Evolutionary conservation across 2,329 filamentous ascomycete species (phyloP).

Genomic region (Xylaria multiplex): DNA sequence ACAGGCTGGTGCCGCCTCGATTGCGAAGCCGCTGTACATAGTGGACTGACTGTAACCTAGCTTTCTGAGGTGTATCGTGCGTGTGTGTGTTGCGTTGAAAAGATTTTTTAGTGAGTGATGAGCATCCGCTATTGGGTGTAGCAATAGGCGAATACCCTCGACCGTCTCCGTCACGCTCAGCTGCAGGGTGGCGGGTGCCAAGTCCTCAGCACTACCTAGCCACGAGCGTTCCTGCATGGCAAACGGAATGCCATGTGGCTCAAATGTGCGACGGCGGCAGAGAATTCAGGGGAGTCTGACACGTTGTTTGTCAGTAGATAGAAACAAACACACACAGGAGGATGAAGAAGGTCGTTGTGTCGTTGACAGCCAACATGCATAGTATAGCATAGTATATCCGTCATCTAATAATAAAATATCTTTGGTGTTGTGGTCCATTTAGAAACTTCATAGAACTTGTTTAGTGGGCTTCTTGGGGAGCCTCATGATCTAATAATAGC

Average conservation of each 20-base stretch:
- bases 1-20: not conserved
- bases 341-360: slow-evolving; percentile 12
- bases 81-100: not conserved
- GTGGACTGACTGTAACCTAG: not conserved
- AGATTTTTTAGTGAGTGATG: not conserved
- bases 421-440: slow-evolving; percentile 21
- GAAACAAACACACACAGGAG: not conserved
- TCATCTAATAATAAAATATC: slow-evolving; percentile 28
- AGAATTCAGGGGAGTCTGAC: slow-evolving; percentile 25
- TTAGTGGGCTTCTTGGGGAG: slow-evolving; percentile 16
- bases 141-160: slow-evolving; percentile 4
- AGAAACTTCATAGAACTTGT: not conserved
- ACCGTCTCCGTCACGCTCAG: not conserved
- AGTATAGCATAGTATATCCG: not conserved
- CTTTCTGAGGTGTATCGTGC: not conserved
- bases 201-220: slow-evolving; percentile 23
- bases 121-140: slow-evolving; percentile 6
- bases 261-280: slow-evolving; percentile 29
- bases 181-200: slow-evolving; percentile 24
- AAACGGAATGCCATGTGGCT: slow-evolving; percentile 36
- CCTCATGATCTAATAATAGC: slow-evolving; percentile 35
- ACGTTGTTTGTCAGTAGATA: not conserved
- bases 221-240: slow-evolving; percentile 36
- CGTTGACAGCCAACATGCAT: slow-evolving; percentile 4
- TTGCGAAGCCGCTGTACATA: not conserved